Evolutionary conservation across 441 rosid genomes (phyloP).

Genomic region (Croton setiger): DNA sequence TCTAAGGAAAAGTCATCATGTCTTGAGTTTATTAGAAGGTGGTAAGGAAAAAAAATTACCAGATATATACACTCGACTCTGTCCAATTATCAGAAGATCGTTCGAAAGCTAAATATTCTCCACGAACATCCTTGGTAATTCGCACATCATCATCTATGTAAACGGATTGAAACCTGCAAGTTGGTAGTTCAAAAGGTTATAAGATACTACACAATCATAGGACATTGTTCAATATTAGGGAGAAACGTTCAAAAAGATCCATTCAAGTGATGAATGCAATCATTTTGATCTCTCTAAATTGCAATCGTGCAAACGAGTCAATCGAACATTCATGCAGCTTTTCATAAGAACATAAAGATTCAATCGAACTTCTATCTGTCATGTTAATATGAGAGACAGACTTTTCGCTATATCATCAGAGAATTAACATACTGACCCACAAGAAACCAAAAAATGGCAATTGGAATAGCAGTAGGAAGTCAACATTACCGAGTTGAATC

Average conservation of each 20-base stretch:
- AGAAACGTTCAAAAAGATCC: not conserved
- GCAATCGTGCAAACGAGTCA: not conserved
- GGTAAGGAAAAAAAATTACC: not conserved
- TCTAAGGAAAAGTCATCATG: too few relatives aligned
- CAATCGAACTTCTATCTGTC: too few relatives aligned
- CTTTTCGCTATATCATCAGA: not conserved
- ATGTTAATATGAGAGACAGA: not conserved
- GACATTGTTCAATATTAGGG: too few relatives aligned
- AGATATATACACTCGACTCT: not conserved
- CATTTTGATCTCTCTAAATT: not conserved
- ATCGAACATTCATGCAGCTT: too few relatives aligned
- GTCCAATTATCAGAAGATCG: conserved; percentile 2
- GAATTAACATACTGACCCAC: not conserved
- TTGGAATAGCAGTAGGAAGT: not conserved
- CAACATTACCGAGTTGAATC: not conserved
- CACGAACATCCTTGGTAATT: conserved; percentile 7
- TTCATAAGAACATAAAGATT: not conserved
- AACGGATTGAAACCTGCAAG: conserved; percentile 15
- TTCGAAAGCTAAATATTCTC: conserved; percentile 7
- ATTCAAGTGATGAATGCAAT: not conserved
- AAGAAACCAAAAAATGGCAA: not conserved
- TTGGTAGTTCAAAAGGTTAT: not conserved
- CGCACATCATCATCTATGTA: conserved; percentile 8
- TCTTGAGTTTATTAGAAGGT: too few relatives aligned
- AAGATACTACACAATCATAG: not conserved